Percentiles rank a stretch among this genome's conserved stretches.
Conservation (phyloP, 2,329 filamentous ascomycete genomes). For the Cordyceps pruinosa region DNA sequence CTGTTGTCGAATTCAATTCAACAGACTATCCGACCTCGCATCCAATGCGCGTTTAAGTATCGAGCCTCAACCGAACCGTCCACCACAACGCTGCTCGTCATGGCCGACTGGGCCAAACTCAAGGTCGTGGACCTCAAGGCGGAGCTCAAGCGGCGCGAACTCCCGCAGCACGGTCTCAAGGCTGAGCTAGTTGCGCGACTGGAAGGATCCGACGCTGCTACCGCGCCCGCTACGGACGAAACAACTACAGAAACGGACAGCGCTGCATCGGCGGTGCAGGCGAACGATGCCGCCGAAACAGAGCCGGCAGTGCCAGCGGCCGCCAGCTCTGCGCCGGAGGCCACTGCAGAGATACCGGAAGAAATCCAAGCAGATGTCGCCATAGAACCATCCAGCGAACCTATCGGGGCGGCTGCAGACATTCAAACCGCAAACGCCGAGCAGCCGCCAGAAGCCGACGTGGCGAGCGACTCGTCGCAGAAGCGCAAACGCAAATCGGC, state of each 20-base stretch:
- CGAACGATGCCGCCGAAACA: conserved; percentile 9
- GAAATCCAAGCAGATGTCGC: background rate
- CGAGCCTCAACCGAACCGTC: background rate
- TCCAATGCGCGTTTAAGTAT: background rate
- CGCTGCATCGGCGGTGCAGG: conserved; percentile 8
- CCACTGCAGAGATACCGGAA: background rate
- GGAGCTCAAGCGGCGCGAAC: conserved; percentile 65
- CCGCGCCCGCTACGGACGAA: conserved; percentile 3
- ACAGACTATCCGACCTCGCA: background rate
- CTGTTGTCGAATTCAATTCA: background rate
- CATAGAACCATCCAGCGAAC: background rate
- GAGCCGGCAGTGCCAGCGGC: background rate
- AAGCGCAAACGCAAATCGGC: conserved; percentile 62
- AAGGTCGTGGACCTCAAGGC: conserved; percentile 71
- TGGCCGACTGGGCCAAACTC: conserved; percentile 50
- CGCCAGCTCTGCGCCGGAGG: conserved; percentile 6
- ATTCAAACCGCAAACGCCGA: background rate
- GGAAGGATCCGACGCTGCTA: conserved; percentile 29
- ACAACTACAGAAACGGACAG: conserved; percentile 17
- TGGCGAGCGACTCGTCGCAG: conserved; percentile 37
- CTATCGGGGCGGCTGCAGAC: background rate
- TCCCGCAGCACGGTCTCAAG: conserved; percentile 63
- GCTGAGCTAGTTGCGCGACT: conserved; percentile 64
- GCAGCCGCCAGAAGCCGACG: background rate
- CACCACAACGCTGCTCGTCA: conserved; percentile 21